Conservation (phyloP, 23 red algal genomes). For the Gracilariopsis chorda region DNA sequence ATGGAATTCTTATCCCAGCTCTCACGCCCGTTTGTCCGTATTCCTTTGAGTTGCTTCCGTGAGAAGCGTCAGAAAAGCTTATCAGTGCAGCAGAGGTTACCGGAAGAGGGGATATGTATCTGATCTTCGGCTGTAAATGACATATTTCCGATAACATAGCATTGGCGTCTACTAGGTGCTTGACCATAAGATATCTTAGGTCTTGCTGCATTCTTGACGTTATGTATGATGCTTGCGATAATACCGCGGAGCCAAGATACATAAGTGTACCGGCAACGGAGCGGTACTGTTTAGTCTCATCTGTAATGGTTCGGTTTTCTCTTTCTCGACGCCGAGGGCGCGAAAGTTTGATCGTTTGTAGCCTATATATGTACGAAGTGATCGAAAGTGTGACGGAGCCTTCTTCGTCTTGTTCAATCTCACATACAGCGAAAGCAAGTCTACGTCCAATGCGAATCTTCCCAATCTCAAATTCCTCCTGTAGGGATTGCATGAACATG, state of each 20-base stretch:
- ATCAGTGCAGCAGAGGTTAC: background rate
- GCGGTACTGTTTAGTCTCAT: background rate
- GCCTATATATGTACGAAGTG: background rate
- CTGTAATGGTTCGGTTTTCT: background rate
- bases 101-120: background rate
- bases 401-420: background rate
- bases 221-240: background rate
- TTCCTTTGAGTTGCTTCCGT: background rate
- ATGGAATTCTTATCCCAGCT: background rate
- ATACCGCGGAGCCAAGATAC: background rate
- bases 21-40: conserved; percentile 9
- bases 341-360: background rate
- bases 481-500: background rate
- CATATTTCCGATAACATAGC: background rate
- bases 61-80: conserved; percentile 7
- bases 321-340: background rate
- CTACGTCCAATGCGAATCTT: background rate
- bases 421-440: conserved; percentile 8
- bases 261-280: conserved; percentile 18
- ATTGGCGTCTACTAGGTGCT: background rate
- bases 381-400: conserved; percentile 8
- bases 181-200: background rate
- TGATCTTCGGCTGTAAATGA: background rate
- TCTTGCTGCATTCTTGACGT: conserved; percentile 13
- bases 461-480: background rate